Percentiles rank a stretch among this genome's conserved stretches.
phyloP scores from a whole-genome alignment of 1,139 yeast species.

The Kodamaea arcana region DNA sequence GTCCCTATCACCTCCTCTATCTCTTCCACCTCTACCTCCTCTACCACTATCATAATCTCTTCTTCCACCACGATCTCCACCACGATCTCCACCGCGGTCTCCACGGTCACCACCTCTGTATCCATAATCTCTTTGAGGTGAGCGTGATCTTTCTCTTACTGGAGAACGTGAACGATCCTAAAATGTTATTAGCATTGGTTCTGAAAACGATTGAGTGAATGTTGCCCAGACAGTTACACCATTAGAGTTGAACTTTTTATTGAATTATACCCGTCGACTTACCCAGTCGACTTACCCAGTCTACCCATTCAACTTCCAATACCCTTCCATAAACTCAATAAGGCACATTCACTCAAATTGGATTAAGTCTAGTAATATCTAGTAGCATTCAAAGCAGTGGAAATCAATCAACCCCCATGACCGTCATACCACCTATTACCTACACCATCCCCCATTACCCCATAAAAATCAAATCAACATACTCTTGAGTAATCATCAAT shows the following conservation, averaged over 20 bases:
- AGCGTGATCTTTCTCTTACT: slow-evolving; percentile 38
- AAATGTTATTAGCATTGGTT: slow-evolving; percentile 9
- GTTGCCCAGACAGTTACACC: neutral
- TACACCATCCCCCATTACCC: slow-evolving; percentile 1
- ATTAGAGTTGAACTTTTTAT: too few relatives aligned
- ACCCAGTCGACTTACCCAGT: too few relatives aligned
- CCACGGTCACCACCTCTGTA: slow-evolving; percentile 19
- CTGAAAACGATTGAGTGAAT: neutral
- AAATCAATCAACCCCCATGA: neutral
- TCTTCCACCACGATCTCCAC: slow-evolving; percentile 14
- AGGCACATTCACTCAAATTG: too few relatives aligned
- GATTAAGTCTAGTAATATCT: too few relatives aligned
- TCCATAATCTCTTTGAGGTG: slow-evolving; percentile 15
- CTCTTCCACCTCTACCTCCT: slow-evolving; percentile 20
- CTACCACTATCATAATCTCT: slow-evolving; percentile 19
- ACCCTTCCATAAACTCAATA: too few relatives aligned
- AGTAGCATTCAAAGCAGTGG: neutral
- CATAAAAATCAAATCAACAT: slow-evolving; percentile 21
- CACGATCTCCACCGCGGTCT: too few relatives aligned
- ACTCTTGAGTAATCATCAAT: slow-evolving; percentile 54
- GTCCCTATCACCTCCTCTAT: slow-evolving; percentile 19
- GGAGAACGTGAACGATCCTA: slow-evolving; percentile 51
- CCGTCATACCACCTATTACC: neutral
- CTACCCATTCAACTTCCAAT: too few relatives aligned
- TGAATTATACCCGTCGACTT: too few relatives aligned